These are phyloP conservation scores for Zygoascus hellenicus DNA, from an alignment of 1,139 yeast species.

Conservation along the genomic window DNA sequence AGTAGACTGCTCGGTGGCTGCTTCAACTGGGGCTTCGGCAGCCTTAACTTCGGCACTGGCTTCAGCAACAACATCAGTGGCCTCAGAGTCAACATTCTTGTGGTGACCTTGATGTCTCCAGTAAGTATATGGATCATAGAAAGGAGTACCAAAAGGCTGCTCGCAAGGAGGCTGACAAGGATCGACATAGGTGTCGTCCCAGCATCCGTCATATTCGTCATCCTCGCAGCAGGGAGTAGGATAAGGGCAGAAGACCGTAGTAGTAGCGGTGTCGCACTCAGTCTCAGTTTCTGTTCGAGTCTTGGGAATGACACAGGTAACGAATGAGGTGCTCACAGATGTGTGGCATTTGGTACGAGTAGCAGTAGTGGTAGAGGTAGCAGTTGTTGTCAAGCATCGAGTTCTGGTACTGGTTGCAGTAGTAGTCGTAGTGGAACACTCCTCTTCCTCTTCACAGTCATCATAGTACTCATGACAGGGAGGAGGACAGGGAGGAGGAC, in stretches of 20 bases:
- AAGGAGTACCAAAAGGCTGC: neutral
- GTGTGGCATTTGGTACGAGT: constrained; percentile 2
- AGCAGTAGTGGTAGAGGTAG: constrained; percentile 1
- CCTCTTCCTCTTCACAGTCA: constrained; percentile 3
- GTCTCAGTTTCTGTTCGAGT: constrained; percentile 3
- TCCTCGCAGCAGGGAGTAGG: constrained; percentile 1
- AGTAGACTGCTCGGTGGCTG: neutral
- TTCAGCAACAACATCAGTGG: neutral
- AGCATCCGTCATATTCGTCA: constrained; percentile 10
- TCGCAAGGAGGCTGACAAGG: constrained; percentile 1
- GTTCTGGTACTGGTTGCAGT: constrained; percentile 1
- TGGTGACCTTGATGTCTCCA: constrained; percentile 8
- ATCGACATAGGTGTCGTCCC: constrained; percentile 10
- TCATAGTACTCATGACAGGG: constrained; percentile 5
- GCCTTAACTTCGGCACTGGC: neutral
- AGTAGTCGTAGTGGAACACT: neutral
- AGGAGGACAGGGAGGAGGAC: constrained; percentile 1
- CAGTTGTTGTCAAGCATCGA: constrained; percentile 2
- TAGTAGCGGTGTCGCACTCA: constrained; percentile 1
- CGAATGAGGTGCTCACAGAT: constrained; percentile 4
- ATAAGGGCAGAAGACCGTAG: constrained; percentile 4
- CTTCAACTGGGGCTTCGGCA: constrained; percentile 1
- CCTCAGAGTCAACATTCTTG: constrained; percentile 2
- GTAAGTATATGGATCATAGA: constrained; percentile 2
- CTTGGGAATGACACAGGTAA: constrained; percentile 1